phyloP scores from a whole-genome alignment of 495 filamentous ascomycete species.

The Umbilicaria muhlenbergii region DNA sequence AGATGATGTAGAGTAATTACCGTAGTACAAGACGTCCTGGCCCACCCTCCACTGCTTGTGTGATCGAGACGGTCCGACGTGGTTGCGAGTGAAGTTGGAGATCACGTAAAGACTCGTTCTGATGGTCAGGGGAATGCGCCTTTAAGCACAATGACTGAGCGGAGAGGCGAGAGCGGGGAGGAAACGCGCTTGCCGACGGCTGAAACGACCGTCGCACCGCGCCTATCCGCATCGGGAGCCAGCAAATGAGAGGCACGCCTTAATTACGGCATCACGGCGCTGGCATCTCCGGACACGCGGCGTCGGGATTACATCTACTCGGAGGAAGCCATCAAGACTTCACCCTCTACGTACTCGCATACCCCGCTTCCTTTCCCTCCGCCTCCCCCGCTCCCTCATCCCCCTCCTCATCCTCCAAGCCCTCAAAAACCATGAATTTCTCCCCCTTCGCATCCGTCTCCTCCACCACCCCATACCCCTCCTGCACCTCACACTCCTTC shows the following conservation, averaged over 20 bases:
- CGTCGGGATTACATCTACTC: too few relatives aligned
- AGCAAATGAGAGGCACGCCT: too few relatives aligned
- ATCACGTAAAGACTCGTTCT: neutral
- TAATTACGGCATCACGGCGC: too few relatives aligned
- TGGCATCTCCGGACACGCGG: too few relatives aligned
- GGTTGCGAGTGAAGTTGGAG: too few relatives aligned
- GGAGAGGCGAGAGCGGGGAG: neutral
- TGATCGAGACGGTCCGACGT: too few relatives aligned
- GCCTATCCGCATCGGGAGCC: neutral
- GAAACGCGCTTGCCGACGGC: neutral
- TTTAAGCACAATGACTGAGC: too few relatives aligned
- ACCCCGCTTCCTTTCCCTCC: constrained; percentile 1
- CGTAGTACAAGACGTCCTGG: too few relatives aligned
- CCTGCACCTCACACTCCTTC: constrained; percentile 81
- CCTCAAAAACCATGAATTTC: constrained; percentile 73
- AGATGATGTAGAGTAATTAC: neutral
- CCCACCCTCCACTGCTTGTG: too few relatives aligned
- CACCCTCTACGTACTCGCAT: neutral
- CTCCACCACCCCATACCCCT: constrained; percentile 65
- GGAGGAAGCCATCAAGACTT: too few relatives aligned
- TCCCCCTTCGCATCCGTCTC: constrained; percentile 73
- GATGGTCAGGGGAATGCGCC: neutral
- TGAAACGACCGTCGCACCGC: neutral
- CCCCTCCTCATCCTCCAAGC: constrained; percentile 38
- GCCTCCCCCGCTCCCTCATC: constrained; percentile 20